A percentile compares a stretch with the other conserved stretches of the same genome.
These are phyloP conservation scores for Spirogloea muscicola DNA, from an alignment of 139 green algal genomes.

Conservation along the genomic window DNA sequence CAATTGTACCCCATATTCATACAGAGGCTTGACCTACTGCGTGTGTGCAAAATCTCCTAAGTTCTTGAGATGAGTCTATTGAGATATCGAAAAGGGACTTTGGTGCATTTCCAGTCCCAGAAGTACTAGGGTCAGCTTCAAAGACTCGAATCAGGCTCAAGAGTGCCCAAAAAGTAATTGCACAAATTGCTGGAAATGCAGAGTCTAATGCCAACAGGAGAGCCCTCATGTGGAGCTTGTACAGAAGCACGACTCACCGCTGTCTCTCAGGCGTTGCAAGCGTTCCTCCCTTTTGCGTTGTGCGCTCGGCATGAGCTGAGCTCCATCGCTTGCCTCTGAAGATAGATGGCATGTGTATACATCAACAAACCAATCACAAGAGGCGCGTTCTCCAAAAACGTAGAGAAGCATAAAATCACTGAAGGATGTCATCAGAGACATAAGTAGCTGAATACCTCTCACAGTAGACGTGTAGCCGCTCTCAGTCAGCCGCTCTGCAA, in stretches of 20 bases:
- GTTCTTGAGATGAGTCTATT: neutral
- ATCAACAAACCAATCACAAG: too few relatives aligned
- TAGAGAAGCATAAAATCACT: too few relatives aligned
- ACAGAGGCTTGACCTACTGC: neutral
- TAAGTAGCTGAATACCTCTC: too few relatives aligned
- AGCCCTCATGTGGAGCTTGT: neutral
- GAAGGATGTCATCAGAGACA: too few relatives aligned
- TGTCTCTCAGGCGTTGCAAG: slow-evolving; percentile 42
- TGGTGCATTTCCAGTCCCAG: too few relatives aligned
- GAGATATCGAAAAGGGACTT: too few relatives aligned
- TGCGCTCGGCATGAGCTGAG: neutral
- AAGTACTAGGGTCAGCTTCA: neutral
- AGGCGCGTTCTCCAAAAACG: too few relatives aligned
- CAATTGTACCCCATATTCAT: neutral
- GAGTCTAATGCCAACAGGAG: neutral
- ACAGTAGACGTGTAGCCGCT: slow-evolving; percentile 36
- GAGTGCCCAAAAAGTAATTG: neutral
- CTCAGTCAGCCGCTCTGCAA: slow-evolving; percentile 33
- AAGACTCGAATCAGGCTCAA: neutral
- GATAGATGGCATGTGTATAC: too few relatives aligned
- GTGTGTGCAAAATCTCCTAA: neutral
- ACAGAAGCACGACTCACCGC: slow-evolving; percentile 8
- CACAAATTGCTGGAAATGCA: neutral
- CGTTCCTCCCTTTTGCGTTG: slow-evolving; percentile 32
- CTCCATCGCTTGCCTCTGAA: neutral